phyloP scores from a whole-genome alignment of 495 filamentous ascomycete genomes.

The Astrothelium subdiscretum region DNA sequence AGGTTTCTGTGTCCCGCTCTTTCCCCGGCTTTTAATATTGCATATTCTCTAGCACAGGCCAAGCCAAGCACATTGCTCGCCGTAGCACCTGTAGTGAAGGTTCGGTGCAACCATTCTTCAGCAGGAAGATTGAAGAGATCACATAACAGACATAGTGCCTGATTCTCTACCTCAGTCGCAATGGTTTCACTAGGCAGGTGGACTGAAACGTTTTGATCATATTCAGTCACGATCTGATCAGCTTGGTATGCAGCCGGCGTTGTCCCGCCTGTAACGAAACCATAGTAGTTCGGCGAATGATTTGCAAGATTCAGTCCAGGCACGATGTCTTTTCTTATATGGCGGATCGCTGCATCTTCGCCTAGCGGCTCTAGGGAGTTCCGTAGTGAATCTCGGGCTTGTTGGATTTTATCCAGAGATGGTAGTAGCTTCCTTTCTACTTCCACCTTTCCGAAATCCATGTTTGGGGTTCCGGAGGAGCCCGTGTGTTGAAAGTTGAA shows the following conservation, averaged over 20 bases:
- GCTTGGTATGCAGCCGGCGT: constrained; percentile 77
- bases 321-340: constrained; percentile 49
- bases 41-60: constrained; percentile 61
- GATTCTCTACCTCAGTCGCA: constrained; percentile 61
- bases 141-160: constrained; percentile 54
- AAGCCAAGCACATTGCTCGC: constrained; percentile 74
- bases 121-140: constrained; percentile 52
- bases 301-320: constrained; percentile 54
- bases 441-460: neutral
- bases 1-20: constrained; percentile 14
- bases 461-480: neutral
- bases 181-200: constrained; percentile 67
- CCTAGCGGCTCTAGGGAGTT: neutral
- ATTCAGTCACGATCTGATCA: constrained; percentile 64
- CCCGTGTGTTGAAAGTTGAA: neutral
- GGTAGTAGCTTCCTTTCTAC: neutral
- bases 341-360: constrained; percentile 12
- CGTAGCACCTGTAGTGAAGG: constrained; percentile 85
- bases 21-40: constrained; percentile 37
- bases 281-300: constrained; percentile 62
- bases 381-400: neutral
- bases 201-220: constrained; percentile 79
- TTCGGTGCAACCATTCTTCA: constrained; percentile 43
- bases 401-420: neutral
- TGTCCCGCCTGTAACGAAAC: constrained; percentile 74